These are phyloP conservation scores for Aspergillus uvarum DNA, from an alignment of 2,329 filamentous ascomycete species.

Conservation along the genomic window DNA sequence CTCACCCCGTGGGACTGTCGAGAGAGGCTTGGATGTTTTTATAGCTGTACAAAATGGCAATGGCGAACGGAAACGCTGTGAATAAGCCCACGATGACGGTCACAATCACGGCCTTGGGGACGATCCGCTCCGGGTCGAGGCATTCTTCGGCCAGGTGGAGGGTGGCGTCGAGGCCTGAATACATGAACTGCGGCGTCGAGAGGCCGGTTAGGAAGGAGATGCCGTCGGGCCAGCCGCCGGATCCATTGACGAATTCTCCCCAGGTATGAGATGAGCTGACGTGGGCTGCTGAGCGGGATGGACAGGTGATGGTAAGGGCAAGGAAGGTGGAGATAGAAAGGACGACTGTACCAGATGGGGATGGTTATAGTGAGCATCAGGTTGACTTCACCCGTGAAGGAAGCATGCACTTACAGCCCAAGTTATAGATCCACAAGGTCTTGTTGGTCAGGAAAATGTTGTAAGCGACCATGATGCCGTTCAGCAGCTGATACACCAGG, in stretches of 20 bases:
- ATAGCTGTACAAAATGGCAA: constrained; percentile 23
- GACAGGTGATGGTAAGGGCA: constrained; percentile 23
- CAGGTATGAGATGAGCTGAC: constrained; percentile 19
- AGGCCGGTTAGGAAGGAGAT: constrained; percentile 26
- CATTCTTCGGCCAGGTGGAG: constrained; percentile 27
- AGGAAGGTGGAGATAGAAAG: constrained; percentile 23
- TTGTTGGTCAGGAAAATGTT: constrained; percentile 23
- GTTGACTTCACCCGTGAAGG: not conserved
- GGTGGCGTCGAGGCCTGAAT: constrained; percentile 25
- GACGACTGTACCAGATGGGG: constrained; percentile 11
- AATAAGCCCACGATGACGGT: constrained; percentile 23
- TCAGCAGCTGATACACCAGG: constrained; percentile 23
- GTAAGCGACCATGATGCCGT: constrained; percentile 17
- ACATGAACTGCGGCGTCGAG: constrained; percentile 27
- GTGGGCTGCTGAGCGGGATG: constrained; percentile 15
- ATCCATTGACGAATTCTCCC: constrained; percentile 22
- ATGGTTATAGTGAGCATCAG: not conserved
- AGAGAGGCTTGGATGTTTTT: constrained; percentile 16
- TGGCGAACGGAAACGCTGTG: constrained; percentile 24
- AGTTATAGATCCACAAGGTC: constrained; percentile 26
- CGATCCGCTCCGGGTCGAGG: constrained; percentile 24
- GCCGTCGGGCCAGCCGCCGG: constrained; percentile 25
- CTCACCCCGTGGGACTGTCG: constrained; percentile 19
- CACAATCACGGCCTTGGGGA: constrained; percentile 22
- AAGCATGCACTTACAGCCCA: constrained; percentile 18